These are phyloP conservation scores for Arachnopeziza araneosa DNA, from an alignment of 2,329 filamentous ascomycete species.

Conservation along the genomic window DNA sequence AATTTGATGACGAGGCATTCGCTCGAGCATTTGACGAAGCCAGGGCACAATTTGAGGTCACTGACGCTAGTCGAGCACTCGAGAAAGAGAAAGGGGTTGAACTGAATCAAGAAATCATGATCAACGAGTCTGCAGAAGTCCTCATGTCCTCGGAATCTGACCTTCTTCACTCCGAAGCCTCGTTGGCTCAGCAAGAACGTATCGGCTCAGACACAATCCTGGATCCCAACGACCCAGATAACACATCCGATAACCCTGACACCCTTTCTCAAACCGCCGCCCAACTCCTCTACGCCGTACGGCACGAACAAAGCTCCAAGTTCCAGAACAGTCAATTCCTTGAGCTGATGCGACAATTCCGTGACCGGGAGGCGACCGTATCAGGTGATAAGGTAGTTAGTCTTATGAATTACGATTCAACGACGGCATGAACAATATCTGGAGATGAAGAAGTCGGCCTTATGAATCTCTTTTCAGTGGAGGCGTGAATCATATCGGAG, in stretches of 20 bases:
- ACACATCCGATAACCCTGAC: constrained; percentile 37
- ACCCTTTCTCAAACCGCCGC: constrained; percentile 69
- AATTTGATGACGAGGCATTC: constrained; percentile 51
- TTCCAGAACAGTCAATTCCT: constrained; percentile 76
- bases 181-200: constrained; percentile 13
- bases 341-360: constrained; percentile 68
- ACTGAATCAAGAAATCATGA: constrained; percentile 16
- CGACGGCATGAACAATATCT: too few species aligned
- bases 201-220: constrained; percentile 32
- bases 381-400: constrained; percentile 57
- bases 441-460: too few species aligned
- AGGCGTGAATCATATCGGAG: too few species aligned
- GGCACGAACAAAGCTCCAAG: constrained; percentile 63
- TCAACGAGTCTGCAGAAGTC: constrained; percentile 24
- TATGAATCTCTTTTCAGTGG: too few species aligned
- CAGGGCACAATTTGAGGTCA: constrained; percentile 11
- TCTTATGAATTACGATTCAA: background rate
- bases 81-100: constrained; percentile 9
- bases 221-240: constrained; percentile 25
- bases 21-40: constrained; percentile 44
- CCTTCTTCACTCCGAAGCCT: background rate
- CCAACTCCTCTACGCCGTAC: constrained; percentile 62
- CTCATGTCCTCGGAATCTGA: constrained; percentile 12
- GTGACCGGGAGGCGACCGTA: constrained; percentile 66
- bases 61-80: constrained; percentile 7